Evolutionary conservation across 75 land plant species (phyloP).

Genomic region (Selaginella tamariscina): DNA sequence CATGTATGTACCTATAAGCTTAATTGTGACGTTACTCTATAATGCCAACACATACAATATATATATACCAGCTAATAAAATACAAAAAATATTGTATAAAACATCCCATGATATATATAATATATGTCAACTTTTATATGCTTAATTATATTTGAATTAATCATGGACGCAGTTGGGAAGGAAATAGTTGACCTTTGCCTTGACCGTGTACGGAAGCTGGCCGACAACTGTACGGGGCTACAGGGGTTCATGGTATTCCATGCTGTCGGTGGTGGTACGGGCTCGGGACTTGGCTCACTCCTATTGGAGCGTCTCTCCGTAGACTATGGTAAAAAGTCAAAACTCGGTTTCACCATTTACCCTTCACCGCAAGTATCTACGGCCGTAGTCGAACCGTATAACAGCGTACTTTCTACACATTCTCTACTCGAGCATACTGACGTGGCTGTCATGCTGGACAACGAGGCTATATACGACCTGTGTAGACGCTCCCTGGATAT

Average conservation of each 20-base stretch:
- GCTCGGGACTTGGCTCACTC: conserved; percentile 60
- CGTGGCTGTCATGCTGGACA: conserved; percentile 66
- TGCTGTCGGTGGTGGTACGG: conserved; percentile 71
- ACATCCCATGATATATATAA: no score
- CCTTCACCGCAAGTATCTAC: conserved; percentile 74
- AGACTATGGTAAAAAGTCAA: conserved; percentile 39
- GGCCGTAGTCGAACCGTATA: conserved; percentile 63
- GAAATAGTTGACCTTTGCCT: conserved; percentile 71
- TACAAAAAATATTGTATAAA: no score
- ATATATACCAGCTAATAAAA: no score
- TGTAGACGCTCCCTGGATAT: conserved; percentile 66
- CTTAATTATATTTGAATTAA: no score
- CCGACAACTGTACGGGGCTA: conserved; percentile 72
- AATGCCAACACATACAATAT: neutral
- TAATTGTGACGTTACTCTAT: neutral
- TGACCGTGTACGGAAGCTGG: conserved; percentile 60
- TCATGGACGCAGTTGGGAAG: conserved; percentile 43
- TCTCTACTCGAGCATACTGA: conserved; percentile 73
- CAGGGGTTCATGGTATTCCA: conserved; percentile 67
- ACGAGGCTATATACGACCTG: conserved; percentile 71
- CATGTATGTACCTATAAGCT: no score
- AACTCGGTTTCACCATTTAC: conserved; percentile 65
- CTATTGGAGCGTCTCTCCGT: conserved; percentile 71
- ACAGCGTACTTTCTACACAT: conserved; percentile 66
- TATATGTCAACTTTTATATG: neutral